phyloP scores from a whole-genome alignment of 106 monocot genomes.

The Gastrodia elata region DNA sequence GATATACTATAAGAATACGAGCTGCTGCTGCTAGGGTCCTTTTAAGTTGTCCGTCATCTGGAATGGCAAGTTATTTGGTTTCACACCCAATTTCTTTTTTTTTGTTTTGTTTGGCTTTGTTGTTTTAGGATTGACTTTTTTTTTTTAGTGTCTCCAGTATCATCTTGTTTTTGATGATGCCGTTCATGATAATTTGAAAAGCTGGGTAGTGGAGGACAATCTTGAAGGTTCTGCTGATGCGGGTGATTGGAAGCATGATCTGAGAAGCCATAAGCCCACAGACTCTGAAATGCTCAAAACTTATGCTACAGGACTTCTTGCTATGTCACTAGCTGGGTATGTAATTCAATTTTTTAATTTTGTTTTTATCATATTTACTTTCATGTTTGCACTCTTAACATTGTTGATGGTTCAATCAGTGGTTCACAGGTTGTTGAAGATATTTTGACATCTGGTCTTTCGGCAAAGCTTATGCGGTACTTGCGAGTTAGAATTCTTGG shows the following conservation, averaged over 20 bases:
- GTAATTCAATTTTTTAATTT: conserved; percentile 4
- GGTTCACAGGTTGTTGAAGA: conserved; percentile 77
- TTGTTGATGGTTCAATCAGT: conserved; percentile 28
- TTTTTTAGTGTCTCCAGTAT: conserved; percentile 33
- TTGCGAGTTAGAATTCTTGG: conserved; percentile 66
- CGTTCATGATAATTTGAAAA: conserved; percentile 82
- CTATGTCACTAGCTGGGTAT: conserved; percentile 57
- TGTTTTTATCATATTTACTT: background rate
- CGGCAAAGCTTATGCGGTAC: conserved; percentile 84
- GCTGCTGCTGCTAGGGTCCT: conserved; percentile 74
- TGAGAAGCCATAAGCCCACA: conserved; percentile 48
- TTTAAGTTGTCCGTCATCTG: conserved; percentile 66
- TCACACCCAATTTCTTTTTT: background rate
- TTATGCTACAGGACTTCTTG: conserved; percentile 90
- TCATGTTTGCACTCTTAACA: background rate
- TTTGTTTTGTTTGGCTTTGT: background rate
- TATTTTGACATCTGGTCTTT: conserved; percentile 66
- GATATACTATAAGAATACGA: conserved; percentile 51
- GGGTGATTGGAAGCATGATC: conserved; percentile 41
- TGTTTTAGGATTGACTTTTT: background rate
- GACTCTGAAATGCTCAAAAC: conserved; percentile 82
- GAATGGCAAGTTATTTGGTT: conserved; percentile 44
- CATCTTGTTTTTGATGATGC: conserved; percentile 81
- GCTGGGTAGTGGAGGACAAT: conserved; percentile 70
- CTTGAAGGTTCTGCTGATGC: conserved; percentile 25